Evolutionary conservation across 176 grass and related monocot species (phyloP).

Genomic region (Oropetium thomaeum): DNA sequence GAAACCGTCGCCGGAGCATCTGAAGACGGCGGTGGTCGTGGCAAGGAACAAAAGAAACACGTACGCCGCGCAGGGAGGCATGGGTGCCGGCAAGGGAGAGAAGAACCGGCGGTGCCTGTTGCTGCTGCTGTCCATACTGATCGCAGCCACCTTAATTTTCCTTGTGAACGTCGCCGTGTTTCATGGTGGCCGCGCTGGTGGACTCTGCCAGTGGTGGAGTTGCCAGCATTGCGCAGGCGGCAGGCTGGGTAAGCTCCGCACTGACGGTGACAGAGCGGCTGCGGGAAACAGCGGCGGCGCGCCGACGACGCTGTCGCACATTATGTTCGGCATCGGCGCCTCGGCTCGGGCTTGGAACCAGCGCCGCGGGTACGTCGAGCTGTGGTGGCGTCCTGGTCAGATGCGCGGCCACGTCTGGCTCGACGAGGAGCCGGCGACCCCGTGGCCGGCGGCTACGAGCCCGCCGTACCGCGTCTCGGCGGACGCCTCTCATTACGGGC

Average conservation of each 20-base stretch:
- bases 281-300: neutral
- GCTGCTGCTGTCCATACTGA: constrained; percentile 42
- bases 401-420: constrained; percentile 86
- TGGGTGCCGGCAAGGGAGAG: neutral
- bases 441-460: constrained; percentile 42
- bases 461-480: constrained; percentile 68
- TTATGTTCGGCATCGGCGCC: constrained; percentile 80
- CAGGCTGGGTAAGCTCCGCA: neutral
- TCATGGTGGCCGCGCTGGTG: constrained; percentile 28
- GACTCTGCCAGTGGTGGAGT: constrained; percentile 36
- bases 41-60: neutral
- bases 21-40: neutral
- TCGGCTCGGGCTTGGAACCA: constrained; percentile 62
- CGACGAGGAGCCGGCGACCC: constrained; percentile 45
- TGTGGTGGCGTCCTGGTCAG: constrained; percentile 66
- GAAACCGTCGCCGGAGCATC: neutral
- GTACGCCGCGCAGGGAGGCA: neutral
- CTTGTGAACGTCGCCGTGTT: constrained; percentile 53
- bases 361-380: constrained; percentile 58
- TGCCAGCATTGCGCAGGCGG: constrained; percentile 20
- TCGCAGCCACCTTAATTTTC: constrained; percentile 52
- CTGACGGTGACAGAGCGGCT: neutral
- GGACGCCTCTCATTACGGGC: constrained; percentile 61
- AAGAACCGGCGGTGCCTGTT: constrained; percentile 39
- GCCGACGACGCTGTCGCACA: constrained; percentile 61